Base-by-base conservation (phyloP, 768 basidiomycete genomes). In the Pisolithus sp. region DNA sequence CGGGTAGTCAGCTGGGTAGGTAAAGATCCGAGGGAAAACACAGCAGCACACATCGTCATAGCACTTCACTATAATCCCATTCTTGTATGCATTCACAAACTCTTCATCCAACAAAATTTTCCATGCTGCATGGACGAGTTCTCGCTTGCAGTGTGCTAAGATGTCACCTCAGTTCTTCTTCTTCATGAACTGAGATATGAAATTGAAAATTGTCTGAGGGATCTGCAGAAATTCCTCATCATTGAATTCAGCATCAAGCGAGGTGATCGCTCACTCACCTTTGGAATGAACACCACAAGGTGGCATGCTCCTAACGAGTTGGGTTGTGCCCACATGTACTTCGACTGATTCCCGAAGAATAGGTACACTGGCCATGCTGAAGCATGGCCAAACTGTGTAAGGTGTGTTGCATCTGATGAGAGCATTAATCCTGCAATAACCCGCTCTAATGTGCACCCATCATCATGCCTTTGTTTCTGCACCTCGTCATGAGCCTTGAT, bases 231-330 rank as follows among this genome's bases (percentile, higher is more conserved):
- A 17, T 4, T 21, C 41, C 34, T 26, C 15, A 34, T 43, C 6
- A 30, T 26, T 13, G 28, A 6, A 6, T n/a, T 7, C 23, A 13
- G n/a, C 15, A 8, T 23, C 13, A 9, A 43, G 44, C 18, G 21
- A 5, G 13, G 28, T 28, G 40, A 24, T 10, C 17, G 20, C 9
- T 30, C 8, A 34, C 49, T 49, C 53, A 76, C 73, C 12, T 62
- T 59, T 0, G 73, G 74, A 21, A 79, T 67, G 57, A 76, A 77
- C 10, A 71, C 75, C 3, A 76, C 10, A 50, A 74, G 73, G 52
- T 76, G 70, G 20, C 62, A 59, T 2, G 72, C 64, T 18, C 61
- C 57, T 0, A 61, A 61, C 7, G 54, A 59, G 2, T 71, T 71
- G 13, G 59, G 57, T 2, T 9, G 6, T 10, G 54, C 54, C 1